A percentile compares a stretch with the other conserved stretches of the same genome.
These are phyloP conservation scores for Cicer chorassanicum DNA, from an alignment of 306 rosid genomes.

Conservation along the genomic window DNA sequence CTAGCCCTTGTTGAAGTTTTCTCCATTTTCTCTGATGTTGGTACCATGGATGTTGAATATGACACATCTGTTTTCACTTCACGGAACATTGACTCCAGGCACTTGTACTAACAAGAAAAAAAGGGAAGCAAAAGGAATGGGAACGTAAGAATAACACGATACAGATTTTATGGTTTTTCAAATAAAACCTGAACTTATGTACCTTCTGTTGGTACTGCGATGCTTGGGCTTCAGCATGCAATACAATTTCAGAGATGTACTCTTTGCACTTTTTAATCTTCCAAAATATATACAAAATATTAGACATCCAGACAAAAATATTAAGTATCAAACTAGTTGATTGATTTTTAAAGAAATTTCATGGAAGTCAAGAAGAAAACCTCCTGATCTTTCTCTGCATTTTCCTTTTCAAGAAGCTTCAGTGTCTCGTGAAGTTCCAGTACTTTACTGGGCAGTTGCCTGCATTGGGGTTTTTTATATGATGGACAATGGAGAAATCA, in stretches of 20 bases:
- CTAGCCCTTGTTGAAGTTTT: constrained; percentile 70
- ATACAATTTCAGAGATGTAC: constrained; percentile 78
- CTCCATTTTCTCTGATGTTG: constrained; percentile 59
- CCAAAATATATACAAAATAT: constrained; percentile 47
- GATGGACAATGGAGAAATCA: constrained; percentile 28
- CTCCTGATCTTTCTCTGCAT: constrained; percentile 69
- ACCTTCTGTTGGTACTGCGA: constrained; percentile 95
- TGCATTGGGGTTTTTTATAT: constrained; percentile 47
- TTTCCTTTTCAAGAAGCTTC: constrained; percentile 85
- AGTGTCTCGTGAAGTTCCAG: constrained; percentile 73
- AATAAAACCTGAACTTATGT: constrained; percentile 27
- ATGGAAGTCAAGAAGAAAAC: constrained; percentile 50
- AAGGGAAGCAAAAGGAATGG: constrained; percentile 37
- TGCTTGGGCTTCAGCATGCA: constrained; percentile 97
- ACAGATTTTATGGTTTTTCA: constrained; percentile 7
- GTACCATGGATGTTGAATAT: constrained; percentile 52
- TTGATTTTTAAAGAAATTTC: constrained; percentile 26
- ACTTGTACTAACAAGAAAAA: constrained; percentile 71
- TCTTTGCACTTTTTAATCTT: constrained; percentile 84
- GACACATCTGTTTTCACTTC: constrained; percentile 73
- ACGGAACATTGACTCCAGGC: constrained; percentile 80
- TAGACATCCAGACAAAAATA: constrained; percentile 20
- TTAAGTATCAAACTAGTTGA: not conserved
- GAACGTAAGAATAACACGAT: constrained; percentile 41
- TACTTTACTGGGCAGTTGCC: constrained; percentile 54